Percentiles rank a stretch among this genome's conserved stretches.
These are phyloP conservation scores for Aureobasidium zeae DNA, from an alignment of 2,329 filamentous ascomycete species.

Conservation along the genomic window DNA sequence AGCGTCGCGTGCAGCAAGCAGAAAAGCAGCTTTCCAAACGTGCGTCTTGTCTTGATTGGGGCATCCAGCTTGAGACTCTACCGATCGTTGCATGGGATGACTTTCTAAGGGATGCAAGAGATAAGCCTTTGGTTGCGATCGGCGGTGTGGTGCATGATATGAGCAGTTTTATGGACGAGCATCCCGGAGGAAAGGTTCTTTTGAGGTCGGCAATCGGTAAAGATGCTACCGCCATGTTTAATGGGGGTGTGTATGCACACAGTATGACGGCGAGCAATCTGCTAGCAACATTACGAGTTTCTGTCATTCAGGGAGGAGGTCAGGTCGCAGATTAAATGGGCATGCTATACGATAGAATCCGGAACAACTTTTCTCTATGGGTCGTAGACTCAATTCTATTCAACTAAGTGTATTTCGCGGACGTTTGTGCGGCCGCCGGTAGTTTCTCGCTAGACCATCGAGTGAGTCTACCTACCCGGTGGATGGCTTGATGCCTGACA, in stretches of 20 bases:
- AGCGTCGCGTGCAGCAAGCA: constrained; percentile 76
- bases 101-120: constrained; percentile 68
- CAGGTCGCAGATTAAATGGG: constrained; percentile 54
- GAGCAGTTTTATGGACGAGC: constrained; percentile 31
- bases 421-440: no score
- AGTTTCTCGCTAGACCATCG: no score
- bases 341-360: no score
- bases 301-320: constrained; percentile 75
- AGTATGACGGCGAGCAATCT: constrained; percentile 40
- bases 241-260: constrained; percentile 82
- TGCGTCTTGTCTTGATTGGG: constrained; percentile 75
- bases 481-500: no score
- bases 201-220: constrained; percentile 48
- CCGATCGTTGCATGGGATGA: constrained; percentile 82
- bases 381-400: no score
- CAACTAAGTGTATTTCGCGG: no score
- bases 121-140: constrained; percentile 70
- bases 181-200: background rate
- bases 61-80: constrained; percentile 72
- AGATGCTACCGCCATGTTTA: constrained; percentile 84
- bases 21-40: constrained; percentile 92
- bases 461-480: no score
- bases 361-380: no score
- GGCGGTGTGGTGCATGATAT: constrained; percentile 66
- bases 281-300: background rate